Conservation (phyloP, 176 grass and related monocot genomes). For the Oryza glaberrima region DNA sequence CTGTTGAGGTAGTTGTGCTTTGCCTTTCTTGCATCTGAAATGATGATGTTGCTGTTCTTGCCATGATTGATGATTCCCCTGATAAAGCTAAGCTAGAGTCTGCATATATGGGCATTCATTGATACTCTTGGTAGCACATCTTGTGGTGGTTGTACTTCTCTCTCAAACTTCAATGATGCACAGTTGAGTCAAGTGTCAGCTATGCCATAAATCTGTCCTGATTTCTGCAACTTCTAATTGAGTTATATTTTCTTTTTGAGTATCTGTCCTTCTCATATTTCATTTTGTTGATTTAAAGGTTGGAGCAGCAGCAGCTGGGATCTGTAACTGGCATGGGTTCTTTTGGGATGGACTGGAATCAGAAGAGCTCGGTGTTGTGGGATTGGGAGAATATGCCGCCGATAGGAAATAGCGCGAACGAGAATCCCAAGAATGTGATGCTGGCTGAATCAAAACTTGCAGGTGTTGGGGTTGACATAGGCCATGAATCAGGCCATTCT, state of each 20-base stretch:
- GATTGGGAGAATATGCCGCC: constrained; percentile 51
- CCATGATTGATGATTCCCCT: constrained; percentile 42
- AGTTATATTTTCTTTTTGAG: not conserved
- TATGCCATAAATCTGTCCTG: constrained; percentile 7
- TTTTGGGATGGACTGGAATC: constrained; percentile 65
- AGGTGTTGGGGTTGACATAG: constrained; percentile 23
- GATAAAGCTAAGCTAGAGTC: constrained; percentile 18
- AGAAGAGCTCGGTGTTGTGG: constrained; percentile 49
- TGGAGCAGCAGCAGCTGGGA: constrained; percentile 33
- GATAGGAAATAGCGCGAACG: constrained; percentile 12
- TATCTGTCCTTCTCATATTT: not conserved
- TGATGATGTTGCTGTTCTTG: constrained; percentile 48
- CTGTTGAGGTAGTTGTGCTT: constrained; percentile 36
- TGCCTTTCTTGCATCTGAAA: constrained; percentile 49
- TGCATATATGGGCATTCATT: constrained; percentile 32
- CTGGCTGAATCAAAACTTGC: constrained; percentile 32
- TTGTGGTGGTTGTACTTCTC: constrained; percentile 17
- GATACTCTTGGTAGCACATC: constrained; percentile 19
- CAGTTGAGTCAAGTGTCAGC: constrained; percentile 24
- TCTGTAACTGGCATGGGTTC: constrained; percentile 43
- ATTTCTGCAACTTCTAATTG: constrained; percentile 3
- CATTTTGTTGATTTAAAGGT: constrained; percentile 31
- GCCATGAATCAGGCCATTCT: constrained; percentile 35
- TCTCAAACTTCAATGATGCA: constrained; percentile 20
- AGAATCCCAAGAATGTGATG: constrained; percentile 36